Conservation (phyloP, 2,329 filamentous ascomycete species). For the Colletotrichum sidae region DNA sequence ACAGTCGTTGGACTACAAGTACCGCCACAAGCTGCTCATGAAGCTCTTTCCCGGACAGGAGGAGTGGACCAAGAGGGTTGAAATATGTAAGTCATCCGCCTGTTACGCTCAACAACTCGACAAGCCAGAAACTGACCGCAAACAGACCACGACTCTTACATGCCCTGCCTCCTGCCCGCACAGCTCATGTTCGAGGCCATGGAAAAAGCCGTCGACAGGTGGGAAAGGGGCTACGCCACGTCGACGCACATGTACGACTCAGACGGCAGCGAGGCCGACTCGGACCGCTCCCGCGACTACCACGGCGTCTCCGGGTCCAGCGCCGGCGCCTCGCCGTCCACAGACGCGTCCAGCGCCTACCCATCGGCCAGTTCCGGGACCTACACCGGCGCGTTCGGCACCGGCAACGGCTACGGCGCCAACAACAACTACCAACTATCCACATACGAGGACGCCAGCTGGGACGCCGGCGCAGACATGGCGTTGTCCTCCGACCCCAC, state of each 20-base stretch:
- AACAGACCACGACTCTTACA: conserved; percentile 34
- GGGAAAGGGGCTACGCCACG: conserved; percentile 29
- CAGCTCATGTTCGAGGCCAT: conserved; percentile 36
- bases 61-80: conserved; percentile 32
- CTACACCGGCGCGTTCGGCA: conserved; percentile 28
- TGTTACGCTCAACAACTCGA: too few relatives aligned
- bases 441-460: conserved; percentile 28
- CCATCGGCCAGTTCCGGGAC: conserved; percentile 18
- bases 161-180: conserved; percentile 28
- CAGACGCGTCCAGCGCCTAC: conserved; percentile 32
- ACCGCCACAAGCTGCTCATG: conserved; percentile 34
- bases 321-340: conserved; percentile 24
- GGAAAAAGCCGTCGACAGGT: conserved; percentile 32
- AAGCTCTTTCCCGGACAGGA: conserved; percentile 35
- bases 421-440: conserved; percentile 21
- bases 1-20: conserved; percentile 34
- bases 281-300: conserved; percentile 30
- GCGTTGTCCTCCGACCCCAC: conserved; percentile 17
- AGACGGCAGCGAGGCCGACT: conserved; percentile 33
- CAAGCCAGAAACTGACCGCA: neutral
- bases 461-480: conserved; percentile 26
- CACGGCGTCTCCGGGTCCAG: conserved; percentile 28
- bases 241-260: conserved; percentile 26
- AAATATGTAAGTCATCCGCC: conserved; percentile 24
- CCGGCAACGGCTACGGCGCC: conserved; percentile 12